Percentiles rank a stretch among this genome's conserved stretches.
These are phyloP conservation scores for Paramecium octaurelia DNA, from an alignment of 73 alveolate genomes.

Conservation along the genomic window DNA sequence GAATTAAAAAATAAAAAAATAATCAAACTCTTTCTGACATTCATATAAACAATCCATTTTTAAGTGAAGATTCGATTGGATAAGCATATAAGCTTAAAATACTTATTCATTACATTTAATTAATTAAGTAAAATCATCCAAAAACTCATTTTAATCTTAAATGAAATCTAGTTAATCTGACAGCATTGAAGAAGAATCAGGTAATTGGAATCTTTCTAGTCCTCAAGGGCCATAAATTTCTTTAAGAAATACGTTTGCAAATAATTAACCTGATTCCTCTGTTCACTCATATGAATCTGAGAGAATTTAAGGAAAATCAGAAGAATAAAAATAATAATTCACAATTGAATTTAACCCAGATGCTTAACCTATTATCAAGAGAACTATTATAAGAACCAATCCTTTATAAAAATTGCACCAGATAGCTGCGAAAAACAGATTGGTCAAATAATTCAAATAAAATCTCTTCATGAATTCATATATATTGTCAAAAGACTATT, in stretches of 20 bases:
- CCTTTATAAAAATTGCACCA: background rate
- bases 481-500: background rate
- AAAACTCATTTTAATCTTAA: background rate
- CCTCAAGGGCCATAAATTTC: background rate
- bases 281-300: background rate
- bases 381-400: background rate
- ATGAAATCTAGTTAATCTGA: background rate
- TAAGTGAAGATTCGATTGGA: background rate
- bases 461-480: background rate
- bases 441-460: background rate
- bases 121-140: background rate
- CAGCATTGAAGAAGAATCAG: background rate
- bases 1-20: background rate
- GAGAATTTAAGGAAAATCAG: background rate
- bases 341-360: background rate
- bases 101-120: background rate
- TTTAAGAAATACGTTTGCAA: background rate
- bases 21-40: background rate
- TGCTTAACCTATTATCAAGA: background rate
- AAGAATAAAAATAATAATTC: background rate
- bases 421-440: background rate
- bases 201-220: background rate
- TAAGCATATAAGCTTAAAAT: background rate
- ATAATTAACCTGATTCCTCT: background rate
- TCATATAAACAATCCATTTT: background rate